Evolutionary conservation across 2,329 filamentous ascomycete species (phyloP).

Genomic region (Venturia oleaginea): DNA sequence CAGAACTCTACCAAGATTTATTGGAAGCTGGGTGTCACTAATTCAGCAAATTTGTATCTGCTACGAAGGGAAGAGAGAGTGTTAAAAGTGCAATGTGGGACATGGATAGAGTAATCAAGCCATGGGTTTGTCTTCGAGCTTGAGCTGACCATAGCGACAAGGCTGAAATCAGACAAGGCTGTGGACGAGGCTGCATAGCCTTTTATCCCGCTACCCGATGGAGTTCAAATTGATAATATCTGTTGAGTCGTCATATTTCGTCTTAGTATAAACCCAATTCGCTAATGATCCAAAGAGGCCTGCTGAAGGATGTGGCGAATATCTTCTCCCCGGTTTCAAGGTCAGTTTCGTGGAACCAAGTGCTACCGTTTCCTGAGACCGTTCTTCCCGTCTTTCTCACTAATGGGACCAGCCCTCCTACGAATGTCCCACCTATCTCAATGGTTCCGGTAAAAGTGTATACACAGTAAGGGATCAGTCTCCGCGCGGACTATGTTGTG

Average conservation of each 20-base stretch:
- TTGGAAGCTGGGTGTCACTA: background rate
- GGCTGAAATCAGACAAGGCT: conserved; percentile 7
- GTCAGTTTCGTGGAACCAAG: background rate
- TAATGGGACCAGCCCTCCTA: background rate
- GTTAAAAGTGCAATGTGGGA: too few species aligned
- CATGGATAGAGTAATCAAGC: background rate
- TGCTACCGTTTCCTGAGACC: background rate
- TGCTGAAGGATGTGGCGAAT: background rate
- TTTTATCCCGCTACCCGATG: background rate
- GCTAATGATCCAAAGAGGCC: background rate
- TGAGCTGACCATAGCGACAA: background rate
- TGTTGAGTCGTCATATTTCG: background rate
- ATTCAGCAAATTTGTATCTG: background rate
- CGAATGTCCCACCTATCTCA: background rate
- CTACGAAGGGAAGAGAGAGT: background rate
- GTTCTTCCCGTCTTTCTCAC: background rate
- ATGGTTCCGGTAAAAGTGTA: background rate
- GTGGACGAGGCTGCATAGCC: conserved; percentile 2
- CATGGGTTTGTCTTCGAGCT: background rate
- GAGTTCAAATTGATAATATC: background rate
- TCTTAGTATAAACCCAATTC: background rate
- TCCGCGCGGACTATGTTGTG: conserved; percentile 19
- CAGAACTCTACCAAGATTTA: background rate
- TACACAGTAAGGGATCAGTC: background rate
- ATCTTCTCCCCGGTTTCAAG: background rate